Percentiles rank a stretch among this genome's conserved stretches.
These are phyloP conservation scores for Parietichytrium sp. DNA, from an alignment of 108 stramenopile species.

Conservation along the genomic window DNA sequence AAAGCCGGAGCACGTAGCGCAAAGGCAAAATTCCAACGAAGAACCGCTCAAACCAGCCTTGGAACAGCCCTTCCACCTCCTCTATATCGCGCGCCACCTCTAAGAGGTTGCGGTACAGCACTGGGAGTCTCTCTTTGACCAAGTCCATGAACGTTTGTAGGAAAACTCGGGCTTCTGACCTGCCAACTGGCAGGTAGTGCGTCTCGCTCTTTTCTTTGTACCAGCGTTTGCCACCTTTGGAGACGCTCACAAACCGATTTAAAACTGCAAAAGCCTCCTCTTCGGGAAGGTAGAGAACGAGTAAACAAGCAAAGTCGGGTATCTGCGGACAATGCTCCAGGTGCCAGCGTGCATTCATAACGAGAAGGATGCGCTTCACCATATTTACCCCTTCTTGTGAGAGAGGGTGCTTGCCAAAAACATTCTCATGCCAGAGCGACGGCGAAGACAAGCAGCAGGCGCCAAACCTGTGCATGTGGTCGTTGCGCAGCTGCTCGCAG, in stretches of 20 bases:
- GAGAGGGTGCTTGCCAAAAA: conserved; percentile 17
- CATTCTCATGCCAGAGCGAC: background rate
- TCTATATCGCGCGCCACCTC: background rate
- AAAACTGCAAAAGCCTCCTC: conserved; percentile 67
- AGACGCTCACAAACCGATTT: conserved; percentile 72
- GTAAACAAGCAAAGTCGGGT: background rate
- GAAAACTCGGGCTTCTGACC: background rate
- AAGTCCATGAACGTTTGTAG: background rate
- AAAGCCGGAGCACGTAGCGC: conserved; percentile 5
- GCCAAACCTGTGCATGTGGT: conserved; percentile 22
- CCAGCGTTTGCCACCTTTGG: background rate
- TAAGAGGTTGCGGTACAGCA: background rate
- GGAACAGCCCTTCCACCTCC: background rate
- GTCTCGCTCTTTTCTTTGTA: background rate
- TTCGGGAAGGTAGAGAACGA: conserved; percentile 59
- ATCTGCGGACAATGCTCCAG: conserved; percentile 6
- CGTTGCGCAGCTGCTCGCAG: conserved; percentile 15
- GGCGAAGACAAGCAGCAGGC: background rate
- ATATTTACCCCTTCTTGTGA: background rate
- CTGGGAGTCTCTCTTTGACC: conserved; percentile 7
- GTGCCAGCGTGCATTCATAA: background rate
- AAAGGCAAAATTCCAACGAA: background rate
- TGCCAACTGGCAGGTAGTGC: background rate
- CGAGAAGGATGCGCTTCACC: background rate
- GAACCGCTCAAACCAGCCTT: conserved; percentile 29